Evolutionary conservation across 83 land plant species (phyloP).

Genomic region (Thuja plicata): DNA sequence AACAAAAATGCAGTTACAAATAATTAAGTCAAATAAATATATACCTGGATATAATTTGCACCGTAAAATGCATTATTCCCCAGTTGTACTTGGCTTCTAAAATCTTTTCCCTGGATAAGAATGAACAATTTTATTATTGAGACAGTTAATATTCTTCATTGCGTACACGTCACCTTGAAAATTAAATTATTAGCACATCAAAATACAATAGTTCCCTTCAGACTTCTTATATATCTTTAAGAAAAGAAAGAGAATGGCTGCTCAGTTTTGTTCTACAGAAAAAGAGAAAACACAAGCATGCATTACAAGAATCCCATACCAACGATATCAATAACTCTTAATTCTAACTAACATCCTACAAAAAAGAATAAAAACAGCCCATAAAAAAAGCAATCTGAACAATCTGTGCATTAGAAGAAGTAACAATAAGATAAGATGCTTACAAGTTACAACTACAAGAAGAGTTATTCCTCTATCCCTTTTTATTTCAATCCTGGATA

Average conservation of each 20-base stretch:
- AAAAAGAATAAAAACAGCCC: background rate
- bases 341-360: background rate
- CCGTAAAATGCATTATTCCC: conserved; percentile 95
- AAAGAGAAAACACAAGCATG: background rate
- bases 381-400: background rate
- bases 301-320: background rate
- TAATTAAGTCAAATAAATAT: background rate
- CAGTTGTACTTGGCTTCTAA: conserved; percentile 78
- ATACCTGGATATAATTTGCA: conserved; percentile 87
- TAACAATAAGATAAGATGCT: background rate
- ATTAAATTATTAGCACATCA: background rate
- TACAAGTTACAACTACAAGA: background rate
- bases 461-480: background rate
- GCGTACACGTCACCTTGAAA: background rate
- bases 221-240: background rate
- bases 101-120: conserved; percentile 78
- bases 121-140: background rate
- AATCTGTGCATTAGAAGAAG: background rate
- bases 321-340: background rate
- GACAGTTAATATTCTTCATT: background rate
- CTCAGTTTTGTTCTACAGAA: background rate
- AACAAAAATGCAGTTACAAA: background rate
- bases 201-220: background rate
- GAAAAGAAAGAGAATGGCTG: background rate
- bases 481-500: background rate